Evolutionary conservation across 148 eudicot species (phyloP).

Genomic region (Rhododendron ovatum): DNA sequence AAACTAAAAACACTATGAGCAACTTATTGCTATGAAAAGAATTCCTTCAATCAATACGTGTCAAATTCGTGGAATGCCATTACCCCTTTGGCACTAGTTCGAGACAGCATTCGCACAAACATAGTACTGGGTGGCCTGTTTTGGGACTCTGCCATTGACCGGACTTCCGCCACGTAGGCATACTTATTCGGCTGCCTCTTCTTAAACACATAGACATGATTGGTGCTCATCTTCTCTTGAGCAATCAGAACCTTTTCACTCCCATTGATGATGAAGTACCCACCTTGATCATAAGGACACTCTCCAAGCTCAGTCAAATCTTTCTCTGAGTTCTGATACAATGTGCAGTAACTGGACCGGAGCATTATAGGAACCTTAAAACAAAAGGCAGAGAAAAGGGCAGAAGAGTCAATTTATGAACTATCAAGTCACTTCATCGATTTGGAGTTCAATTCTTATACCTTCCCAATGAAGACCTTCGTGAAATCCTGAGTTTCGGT

Average conservation of each 20-base stretch:
- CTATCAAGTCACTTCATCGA: not conserved
- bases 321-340: conserved; percentile 92
- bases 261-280: conserved; percentile 97
- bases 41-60: not conserved
- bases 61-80: conserved; percentile 8
- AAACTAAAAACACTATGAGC: not conserved
- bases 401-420: conserved; percentile 3
- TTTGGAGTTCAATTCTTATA: conserved; percentile 12
- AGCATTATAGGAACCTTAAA: conserved; percentile 96
- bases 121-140: conserved; percentile 95
- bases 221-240: conserved; percentile 99
- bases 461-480: conserved; percentile 98
- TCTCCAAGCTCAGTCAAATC: conserved; percentile 98
- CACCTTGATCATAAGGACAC: conserved; percentile 98
- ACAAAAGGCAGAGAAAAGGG: not conserved
- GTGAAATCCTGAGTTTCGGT: conserved; percentile 90
- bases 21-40: not conserved
- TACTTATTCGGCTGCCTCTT: conserved; percentile 99
- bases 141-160: conserved; percentile 96
- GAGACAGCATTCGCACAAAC: conserved; percentile 97
- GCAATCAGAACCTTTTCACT: conserved; percentile 99
- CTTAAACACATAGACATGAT: conserved; percentile 95
- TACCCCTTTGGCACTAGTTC: conserved; percentile 99
- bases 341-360: conserved; percentile 93
- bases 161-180: conserved; percentile 91